Conservation (phyloP, 2,329 filamentous ascomycete species). For the Epichloe bromicola region DNA sequence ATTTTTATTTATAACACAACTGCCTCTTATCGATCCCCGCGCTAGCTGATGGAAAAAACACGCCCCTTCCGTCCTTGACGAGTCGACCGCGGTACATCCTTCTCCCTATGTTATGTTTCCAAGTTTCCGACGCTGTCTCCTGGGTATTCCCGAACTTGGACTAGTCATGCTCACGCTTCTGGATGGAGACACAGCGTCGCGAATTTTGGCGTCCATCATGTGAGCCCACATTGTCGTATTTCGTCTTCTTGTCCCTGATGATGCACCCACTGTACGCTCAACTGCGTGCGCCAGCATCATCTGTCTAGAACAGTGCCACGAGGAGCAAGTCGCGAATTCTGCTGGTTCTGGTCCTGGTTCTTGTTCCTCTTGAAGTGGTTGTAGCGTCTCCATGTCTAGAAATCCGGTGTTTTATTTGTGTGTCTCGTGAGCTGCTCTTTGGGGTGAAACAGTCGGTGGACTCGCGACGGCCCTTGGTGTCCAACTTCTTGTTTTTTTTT, state of each 20-base stretch:
- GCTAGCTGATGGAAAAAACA: too few relatives aligned
- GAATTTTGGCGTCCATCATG: slow-evolving; percentile 4
- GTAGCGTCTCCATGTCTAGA: too few relatives aligned
- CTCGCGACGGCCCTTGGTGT: background rate
- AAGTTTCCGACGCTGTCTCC: too few relatives aligned
- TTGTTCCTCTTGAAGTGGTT: too few relatives aligned
- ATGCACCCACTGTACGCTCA: too few relatives aligned
- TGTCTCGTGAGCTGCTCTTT: background rate
- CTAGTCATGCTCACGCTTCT: background rate
- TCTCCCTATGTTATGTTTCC: too few relatives aligned
- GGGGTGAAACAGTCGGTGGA: background rate
- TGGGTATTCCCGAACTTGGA: background rate
- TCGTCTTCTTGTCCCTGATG: background rate
- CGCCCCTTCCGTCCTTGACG: too few relatives aligned
- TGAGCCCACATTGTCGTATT: slow-evolving; percentile 2
- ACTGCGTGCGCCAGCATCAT: too few relatives aligned
- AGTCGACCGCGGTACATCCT: too few relatives aligned
- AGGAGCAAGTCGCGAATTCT: background rate
- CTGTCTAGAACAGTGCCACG: background rate
- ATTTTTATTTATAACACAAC: background rate
- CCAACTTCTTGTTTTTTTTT: too few relatives aligned
- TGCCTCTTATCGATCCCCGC: background rate
- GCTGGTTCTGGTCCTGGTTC: too few relatives aligned
- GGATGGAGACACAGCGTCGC: background rate
- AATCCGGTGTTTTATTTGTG: too few relatives aligned